These are phyloP conservation scores for Hondaea fermentalgiana DNA, from an alignment of 108 stramenopile species.

Conservation along the genomic window DNA sequence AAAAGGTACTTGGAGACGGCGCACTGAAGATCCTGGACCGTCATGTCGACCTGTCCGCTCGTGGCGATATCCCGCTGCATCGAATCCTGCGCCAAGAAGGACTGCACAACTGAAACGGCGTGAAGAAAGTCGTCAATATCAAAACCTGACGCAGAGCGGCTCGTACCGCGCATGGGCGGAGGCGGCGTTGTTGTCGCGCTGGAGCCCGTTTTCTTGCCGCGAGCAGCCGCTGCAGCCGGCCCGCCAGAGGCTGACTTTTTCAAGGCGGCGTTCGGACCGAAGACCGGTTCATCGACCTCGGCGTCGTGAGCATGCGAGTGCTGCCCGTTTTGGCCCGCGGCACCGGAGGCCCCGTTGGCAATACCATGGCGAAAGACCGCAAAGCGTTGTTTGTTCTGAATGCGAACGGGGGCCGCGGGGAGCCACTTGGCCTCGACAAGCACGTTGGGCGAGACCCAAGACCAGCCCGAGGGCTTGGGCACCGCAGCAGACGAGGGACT, in stretches of 20 bases:
- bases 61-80: neutral
- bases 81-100: neutral
- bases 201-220: no score
- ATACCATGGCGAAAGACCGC: neutral
- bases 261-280: neutral
- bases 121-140: neutral
- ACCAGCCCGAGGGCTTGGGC: neutral
- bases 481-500: neutral
- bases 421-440: neutral
- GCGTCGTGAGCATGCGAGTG: neutral
- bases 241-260: neutral
- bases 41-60: neutral
- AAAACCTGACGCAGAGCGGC: neutral
- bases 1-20: neutral
- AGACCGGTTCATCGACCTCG: neutral
- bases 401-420: neutral
- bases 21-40: constrained; percentile 6
- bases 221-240: neutral
- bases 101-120: neutral
- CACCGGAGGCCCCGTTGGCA: neutral
- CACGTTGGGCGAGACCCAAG: neutral
- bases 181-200: neutral
- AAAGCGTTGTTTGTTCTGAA: neutral
- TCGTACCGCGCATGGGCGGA: neutral
- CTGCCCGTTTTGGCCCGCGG: neutral